A percentile compares a stretch with the other conserved stretches of the same genome.
These are phyloP conservation scores for Actinomucor elegans DNA, from an alignment of 371 early-diverging fungal genomes.

Conservation along the genomic window DNA sequence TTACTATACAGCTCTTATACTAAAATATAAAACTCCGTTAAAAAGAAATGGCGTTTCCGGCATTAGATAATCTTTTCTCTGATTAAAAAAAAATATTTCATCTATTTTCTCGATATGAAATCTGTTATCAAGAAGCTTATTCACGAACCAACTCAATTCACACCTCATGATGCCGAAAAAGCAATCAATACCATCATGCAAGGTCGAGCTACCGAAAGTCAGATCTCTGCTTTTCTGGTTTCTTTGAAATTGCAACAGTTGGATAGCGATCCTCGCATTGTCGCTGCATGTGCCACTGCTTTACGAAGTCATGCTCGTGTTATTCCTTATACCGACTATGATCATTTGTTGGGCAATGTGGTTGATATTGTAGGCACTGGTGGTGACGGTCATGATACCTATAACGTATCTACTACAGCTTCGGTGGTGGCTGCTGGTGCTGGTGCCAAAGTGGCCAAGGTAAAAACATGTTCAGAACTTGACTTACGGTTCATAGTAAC, in stretches of 20 bases:
- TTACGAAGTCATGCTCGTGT: slow-evolving; percentile 64
- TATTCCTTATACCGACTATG: slow-evolving; percentile 46
- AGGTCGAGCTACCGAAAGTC: slow-evolving; percentile 73
- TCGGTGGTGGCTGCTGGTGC: slow-evolving; percentile 93
- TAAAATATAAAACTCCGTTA: no score
- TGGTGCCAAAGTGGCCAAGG: slow-evolving; percentile 92
- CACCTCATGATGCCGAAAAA: slow-evolving; percentile 60
- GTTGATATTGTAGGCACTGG: slow-evolving; percentile 98
- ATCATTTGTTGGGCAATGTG: slow-evolving; percentile 48
- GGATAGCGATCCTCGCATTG: slow-evolving; percentile 75
- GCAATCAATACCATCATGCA: slow-evolving; percentile 79
- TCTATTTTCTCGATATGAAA: slow-evolving; percentile 43
- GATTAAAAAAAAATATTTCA: no score
- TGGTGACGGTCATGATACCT: slow-evolving; percentile 97
- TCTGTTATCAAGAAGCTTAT: slow-evolving; percentile 64
- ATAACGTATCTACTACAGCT: slow-evolving; percentile 93
- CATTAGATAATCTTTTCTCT: no score
- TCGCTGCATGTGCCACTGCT: slow-evolving; percentile 75
- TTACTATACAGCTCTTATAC: no score
- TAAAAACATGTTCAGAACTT: slow-evolving; percentile 26
- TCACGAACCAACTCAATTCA: slow-evolving; percentile 63
- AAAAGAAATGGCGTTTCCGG: no score
- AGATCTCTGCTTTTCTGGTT: slow-evolving; percentile 84
- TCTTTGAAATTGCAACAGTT: slow-evolving; percentile 68
- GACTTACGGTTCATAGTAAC: not conserved